These are phyloP conservation scores for Phytopythium oedochilum DNA, from an alignment of 352 stramenopile genomes.

Conservation along the genomic window DNA sequence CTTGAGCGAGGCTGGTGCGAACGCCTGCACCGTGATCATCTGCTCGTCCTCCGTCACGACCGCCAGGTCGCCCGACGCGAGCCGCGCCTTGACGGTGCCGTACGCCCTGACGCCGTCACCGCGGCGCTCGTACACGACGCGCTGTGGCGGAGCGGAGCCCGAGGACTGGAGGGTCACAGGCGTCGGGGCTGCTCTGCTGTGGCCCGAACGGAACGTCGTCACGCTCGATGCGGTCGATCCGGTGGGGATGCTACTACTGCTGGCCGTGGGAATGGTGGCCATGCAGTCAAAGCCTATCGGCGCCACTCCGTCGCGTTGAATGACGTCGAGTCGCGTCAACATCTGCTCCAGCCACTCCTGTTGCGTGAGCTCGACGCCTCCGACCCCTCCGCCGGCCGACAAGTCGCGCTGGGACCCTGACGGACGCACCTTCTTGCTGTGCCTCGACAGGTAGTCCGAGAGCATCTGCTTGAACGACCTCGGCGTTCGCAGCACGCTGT, in stretches of 20 bases:
- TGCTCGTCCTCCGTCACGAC: constrained; percentile 60
- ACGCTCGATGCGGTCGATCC: not conserved
- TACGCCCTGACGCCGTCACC: constrained; percentile 39
- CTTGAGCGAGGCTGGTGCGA: constrained; percentile 35
- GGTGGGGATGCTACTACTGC: not conserved
- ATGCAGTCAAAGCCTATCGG: not conserved
- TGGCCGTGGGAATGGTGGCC: not conserved
- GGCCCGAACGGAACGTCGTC: not conserved
- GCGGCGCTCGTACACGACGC: constrained; percentile 43
- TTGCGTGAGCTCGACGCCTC: constrained; percentile 17
- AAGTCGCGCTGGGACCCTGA: constrained; percentile 5
- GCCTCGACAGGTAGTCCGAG: constrained; percentile 52
- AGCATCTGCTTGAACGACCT: constrained; percentile 62
- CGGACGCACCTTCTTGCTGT: constrained; percentile 68
- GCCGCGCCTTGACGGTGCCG: constrained; percentile 45
- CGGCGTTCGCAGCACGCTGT: constrained; percentile 36
- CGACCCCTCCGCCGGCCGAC: constrained; percentile 11
- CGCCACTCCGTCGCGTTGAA: constrained; percentile 14
- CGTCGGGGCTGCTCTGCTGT: constrained; percentile 11
- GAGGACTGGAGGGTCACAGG: constrained; percentile 4
- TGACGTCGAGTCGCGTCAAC: constrained; percentile 21
- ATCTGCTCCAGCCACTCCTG: constrained; percentile 25
- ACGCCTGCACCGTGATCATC: constrained; percentile 49
- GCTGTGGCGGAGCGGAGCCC: not conserved
- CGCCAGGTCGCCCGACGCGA: constrained; percentile 41